These are phyloP conservation scores for Fusarium setosum DNA, from an alignment of 2,329 filamentous ascomycete genomes.

Conservation along the genomic window DNA sequence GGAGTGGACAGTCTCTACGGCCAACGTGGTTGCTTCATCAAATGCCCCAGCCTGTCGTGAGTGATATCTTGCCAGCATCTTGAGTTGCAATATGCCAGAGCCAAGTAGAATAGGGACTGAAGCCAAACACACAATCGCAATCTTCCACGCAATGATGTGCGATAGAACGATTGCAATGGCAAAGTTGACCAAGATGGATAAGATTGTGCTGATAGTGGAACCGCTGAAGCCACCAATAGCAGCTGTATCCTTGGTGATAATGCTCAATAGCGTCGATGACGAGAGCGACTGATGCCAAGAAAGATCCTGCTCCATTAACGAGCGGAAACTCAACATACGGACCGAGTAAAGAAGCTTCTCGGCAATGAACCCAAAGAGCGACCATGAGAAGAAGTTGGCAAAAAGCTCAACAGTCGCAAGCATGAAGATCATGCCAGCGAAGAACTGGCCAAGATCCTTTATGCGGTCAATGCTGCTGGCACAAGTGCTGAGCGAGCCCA, in stretches of 20 bases:
- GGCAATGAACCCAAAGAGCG: slow-evolving; percentile 59
- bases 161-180: slow-evolving; percentile 74
- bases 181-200: slow-evolving; percentile 75
- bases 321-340: slow-evolving; percentile 70
- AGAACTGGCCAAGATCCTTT: slow-evolving; percentile 55
- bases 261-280: slow-evolving; percentile 70
- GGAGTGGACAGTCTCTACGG: slow-evolving; percentile 31
- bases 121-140: slow-evolving; percentile 77
- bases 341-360: slow-evolving; percentile 74
- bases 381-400: slow-evolving; percentile 67
- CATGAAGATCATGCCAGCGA: slow-evolving; percentile 66
- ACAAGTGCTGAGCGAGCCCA: slow-evolving; percentile 59
- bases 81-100: slow-evolving; percentile 75
- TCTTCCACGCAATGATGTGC: slow-evolving; percentile 79
- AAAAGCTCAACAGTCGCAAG: slow-evolving; percentile 59
- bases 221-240: slow-evolving; percentile 75
- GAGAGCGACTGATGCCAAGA: slow-evolving; percentile 76
- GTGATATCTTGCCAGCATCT: slow-evolving; percentile 70
- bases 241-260: slow-evolving; percentile 76
- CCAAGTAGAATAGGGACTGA: slow-evolving; percentile 75
- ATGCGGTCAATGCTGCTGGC: slow-evolving; percentile 51
- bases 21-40: slow-evolving; percentile 46
- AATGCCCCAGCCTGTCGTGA: slow-evolving; percentile 73
- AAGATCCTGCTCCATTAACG: slow-evolving; percentile 72
- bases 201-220: slow-evolving; percentile 74